A percentile compares a stretch with the other conserved stretches of the same genome.
phyloP scores from a whole-genome alignment of 805 yeast genomes.

The Hanseniaspora guilliermondii region DNA sequence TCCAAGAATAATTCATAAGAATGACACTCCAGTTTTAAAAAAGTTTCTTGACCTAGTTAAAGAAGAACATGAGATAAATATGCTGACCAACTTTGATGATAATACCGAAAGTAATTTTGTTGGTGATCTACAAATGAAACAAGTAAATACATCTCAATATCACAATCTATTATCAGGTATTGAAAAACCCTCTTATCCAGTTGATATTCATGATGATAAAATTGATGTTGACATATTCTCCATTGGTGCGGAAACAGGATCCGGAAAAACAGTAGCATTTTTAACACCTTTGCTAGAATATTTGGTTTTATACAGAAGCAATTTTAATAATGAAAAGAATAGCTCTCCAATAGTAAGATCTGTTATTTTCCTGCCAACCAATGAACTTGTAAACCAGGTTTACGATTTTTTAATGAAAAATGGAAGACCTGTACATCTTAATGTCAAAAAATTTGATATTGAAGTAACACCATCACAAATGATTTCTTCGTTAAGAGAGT shows the following conservation, averaged over 20 bases:
- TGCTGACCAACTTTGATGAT: background rate
- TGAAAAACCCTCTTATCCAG: background rate
- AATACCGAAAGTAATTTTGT: background rate
- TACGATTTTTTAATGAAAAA: slow-evolving; percentile 31
- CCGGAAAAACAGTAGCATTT: slow-evolving; percentile 93
- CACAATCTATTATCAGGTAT: background rate
- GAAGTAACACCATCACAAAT: slow-evolving; percentile 44
- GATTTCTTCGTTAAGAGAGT: slow-evolving; percentile 31
- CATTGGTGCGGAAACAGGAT: slow-evolving; percentile 92
- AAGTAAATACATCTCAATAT: background rate
- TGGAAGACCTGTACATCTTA: slow-evolving; percentile 29
- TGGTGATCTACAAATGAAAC: background rate
- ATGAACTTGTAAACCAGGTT: slow-evolving; percentile 78
- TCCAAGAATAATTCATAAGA: slow-evolving; percentile 33
- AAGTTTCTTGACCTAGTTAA: background rate
- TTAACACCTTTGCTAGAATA: slow-evolving; percentile 62
- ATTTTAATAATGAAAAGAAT: slow-evolving; percentile 28
- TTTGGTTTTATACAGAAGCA: slow-evolving; percentile 45
- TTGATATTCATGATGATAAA: background rate
- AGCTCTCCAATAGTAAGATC: slow-evolving; percentile 44
- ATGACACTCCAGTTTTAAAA: slow-evolving; percentile 17
- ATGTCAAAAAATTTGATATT: slow-evolving; percentile 49
- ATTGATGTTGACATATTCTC: slow-evolving; percentile 40
- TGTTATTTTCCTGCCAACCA: slow-evolving; percentile 76
- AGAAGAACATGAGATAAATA: background rate